A percentile compares a stretch with the other conserved stretches of the same genome.
These are phyloP conservation scores for Pseudogymnoascus sp. DNA, from an alignment of 2,329 filamentous ascomycete genomes.

Conservation along the genomic window DNA sequence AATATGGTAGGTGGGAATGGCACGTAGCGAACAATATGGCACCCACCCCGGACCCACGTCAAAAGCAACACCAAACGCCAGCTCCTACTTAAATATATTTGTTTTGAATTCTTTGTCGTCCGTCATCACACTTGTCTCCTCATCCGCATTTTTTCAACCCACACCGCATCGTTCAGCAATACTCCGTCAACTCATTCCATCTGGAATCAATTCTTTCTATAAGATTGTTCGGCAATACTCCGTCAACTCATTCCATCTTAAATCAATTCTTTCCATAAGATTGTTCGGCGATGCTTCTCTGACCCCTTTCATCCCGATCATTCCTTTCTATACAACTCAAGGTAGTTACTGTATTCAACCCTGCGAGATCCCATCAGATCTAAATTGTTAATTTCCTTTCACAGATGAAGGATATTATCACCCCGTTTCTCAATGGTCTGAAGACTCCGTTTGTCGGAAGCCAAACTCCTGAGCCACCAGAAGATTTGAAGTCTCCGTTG, in stretches of 20 bases:
- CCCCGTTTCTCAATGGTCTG: background rate
- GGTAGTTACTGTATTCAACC: background rate
- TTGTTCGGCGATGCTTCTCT: too few relatives aligned
- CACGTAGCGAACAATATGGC: background rate
- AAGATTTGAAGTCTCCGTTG: background rate
- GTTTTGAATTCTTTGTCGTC: background rate
- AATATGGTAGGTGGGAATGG: background rate
- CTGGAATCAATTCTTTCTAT: too few relatives aligned
- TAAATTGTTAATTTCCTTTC: background rate
- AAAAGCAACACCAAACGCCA: background rate
- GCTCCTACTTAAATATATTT: background rate
- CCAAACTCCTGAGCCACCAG: background rate
- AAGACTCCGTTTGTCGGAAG: background rate
- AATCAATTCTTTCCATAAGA: too few relatives aligned
- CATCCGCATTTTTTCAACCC: background rate
- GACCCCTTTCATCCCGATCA: background rate
- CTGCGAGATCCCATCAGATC: background rate
- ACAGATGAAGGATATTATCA: background rate
- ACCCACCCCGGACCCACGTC: background rate
- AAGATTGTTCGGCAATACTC: too few relatives aligned
- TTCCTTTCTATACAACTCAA: background rate
- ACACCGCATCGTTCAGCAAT: too few relatives aligned
- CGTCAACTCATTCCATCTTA: too few relatives aligned
- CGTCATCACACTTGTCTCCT: background rate
- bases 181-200: too few relatives aligned